Conservation (phyloP, 176 grass and related monocot genomes). For the Raddia distichophylla region DNA sequence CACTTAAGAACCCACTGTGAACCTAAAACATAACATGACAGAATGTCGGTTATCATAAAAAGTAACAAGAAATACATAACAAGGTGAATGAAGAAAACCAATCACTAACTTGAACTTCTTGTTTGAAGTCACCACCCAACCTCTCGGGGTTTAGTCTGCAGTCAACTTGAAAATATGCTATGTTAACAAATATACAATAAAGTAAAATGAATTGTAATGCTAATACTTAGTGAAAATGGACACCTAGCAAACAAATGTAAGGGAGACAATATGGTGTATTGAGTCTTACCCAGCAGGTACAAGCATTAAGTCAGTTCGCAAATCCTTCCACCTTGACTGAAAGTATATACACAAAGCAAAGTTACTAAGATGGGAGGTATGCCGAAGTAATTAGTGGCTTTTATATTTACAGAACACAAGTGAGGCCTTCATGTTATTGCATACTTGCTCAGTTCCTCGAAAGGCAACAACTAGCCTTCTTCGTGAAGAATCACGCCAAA, state of each 20-base stretch:
- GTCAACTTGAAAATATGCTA: slow-evolving; percentile 42
- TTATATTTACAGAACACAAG: slow-evolving; percentile 18
- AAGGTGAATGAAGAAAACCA: slow-evolving; percentile 20
- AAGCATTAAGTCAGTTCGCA: slow-evolving; percentile 91
- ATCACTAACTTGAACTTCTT: slow-evolving; percentile 91
- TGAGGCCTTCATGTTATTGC: slow-evolving; percentile 41
- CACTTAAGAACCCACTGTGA: slow-evolving; percentile 94
- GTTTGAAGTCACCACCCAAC: slow-evolving; percentile 78
- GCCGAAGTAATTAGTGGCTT: not conserved
- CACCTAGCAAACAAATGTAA: not conserved
- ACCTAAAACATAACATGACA: slow-evolving; percentile 63
- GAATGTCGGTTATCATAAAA: slow-evolving; percentile 24
- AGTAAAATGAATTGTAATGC: not conserved
- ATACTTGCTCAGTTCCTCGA: slow-evolving; percentile 96
- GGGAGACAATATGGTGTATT: not conserved
- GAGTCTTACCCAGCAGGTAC: slow-evolving; percentile 73
- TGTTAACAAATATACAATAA: slow-evolving; percentile 14
- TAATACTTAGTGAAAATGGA: slow-evolving; percentile 14
- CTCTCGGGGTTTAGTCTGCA: slow-evolving; percentile 93
- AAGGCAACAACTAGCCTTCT: slow-evolving; percentile 86
- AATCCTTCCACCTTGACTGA: slow-evolving; percentile 96
- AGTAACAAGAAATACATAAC: slow-evolving; percentile 32
- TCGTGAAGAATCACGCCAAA: slow-evolving; percentile 91
- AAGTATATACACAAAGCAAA: slow-evolving; percentile 35
- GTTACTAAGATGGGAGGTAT: slow-evolving; percentile 26